Percentiles rank a stretch among this genome's conserved stretches.
Conservation (phyloP, 352 stramenopile species). For the Globisporangium nagaii region DNA sequence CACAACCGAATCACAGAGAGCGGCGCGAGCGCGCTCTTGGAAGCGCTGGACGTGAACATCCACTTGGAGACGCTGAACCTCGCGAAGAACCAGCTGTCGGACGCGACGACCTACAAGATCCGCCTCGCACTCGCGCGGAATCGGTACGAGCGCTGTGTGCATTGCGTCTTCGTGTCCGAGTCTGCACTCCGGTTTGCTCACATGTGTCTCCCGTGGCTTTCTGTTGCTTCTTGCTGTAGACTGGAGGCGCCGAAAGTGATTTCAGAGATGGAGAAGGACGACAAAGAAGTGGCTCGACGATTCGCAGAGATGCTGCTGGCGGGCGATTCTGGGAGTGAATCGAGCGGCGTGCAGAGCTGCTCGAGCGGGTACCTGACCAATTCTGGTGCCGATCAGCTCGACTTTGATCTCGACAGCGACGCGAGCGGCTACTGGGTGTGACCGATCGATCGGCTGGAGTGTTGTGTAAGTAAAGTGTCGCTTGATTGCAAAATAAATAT, state of each 20-base stretch:
- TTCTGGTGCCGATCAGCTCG: slow-evolving; percentile 32
- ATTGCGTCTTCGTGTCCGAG: too few relatives aligned
- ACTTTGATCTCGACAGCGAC: slow-evolving; percentile 21
- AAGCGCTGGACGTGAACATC: slow-evolving; percentile 61
- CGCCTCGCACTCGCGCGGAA: slow-evolving; percentile 46
- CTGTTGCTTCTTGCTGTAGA: slow-evolving; percentile 1
- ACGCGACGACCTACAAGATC: slow-evolving; percentile 40
- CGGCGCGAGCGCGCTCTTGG: slow-evolving; percentile 41
- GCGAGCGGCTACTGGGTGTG: slow-evolving; percentile 18
- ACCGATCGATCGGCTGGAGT: background rate
- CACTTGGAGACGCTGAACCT: slow-evolving; percentile 58
- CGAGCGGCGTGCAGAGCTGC: slow-evolving; percentile 60
- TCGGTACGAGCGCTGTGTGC: slow-evolving; percentile 17
- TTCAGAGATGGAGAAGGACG: slow-evolving; percentile 40
- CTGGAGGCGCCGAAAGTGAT: slow-evolving; percentile 18
- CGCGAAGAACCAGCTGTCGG: slow-evolving; percentile 44
- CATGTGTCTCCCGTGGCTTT: background rate
- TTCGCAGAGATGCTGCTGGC: slow-evolving; percentile 16
- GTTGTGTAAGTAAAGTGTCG: background rate
- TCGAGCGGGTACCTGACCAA: slow-evolving; percentile 34
- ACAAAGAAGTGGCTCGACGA: slow-evolving; percentile 33
- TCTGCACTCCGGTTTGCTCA: background rate
- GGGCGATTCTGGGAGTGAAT: slow-evolving; percentile 21
- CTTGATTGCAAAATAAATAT: slow-evolving; percentile 10
- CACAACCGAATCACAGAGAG: slow-evolving; percentile 50